Evolutionary conservation across 1,139 yeast genomes (phyloP), one percentile per base, ranked within the genome.

Genomic region (Kluyveromyces sp.): DNA sequence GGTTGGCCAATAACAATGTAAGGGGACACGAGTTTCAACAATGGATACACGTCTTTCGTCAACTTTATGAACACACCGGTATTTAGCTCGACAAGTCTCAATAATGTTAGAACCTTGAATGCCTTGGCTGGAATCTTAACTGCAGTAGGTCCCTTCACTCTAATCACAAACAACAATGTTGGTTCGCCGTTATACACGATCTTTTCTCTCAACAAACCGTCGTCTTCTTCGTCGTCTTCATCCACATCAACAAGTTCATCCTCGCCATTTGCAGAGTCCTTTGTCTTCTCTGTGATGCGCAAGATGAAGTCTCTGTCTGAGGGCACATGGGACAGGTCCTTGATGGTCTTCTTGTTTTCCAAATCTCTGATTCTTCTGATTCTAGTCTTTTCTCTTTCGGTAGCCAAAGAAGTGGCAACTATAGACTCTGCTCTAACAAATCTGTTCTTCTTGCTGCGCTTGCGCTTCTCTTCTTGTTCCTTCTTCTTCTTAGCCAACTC

Each of bases 1-100:
- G 95, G 95, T 51, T 71, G 71, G 37, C 95, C 95, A 53, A 81
- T 73, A 42, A 82, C 83, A 41, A 83, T 73, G 61, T 83, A 84
- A 43, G 92, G 92, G 25, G 85, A 74, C 45, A 83, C 73, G 50
- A 84, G 68, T 60, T 78, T 81, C 60, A 84, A 69, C 49, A 83
- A 70, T 37, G 84, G 82, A 58, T 70, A 72, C 37, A 81, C 74
- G 35, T 75, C 67, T 10, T 73, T 66, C 38, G 81, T 81, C 48
- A 77, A 69, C 62, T 79, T 82, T 54, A 83, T 73, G 60, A 84
- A 84, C 4, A 83, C 86, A 56, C 88, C 94, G 37, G 81, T 77
- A 65, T 84, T 79, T 34, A 73, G 63, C 43, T 75, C 76, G 28
- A 68, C 70, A 56, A 84, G 73, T 65, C 87, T 77, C 56, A 84